Conservation (phyloP, 2,329 filamentous ascomycete species). For the Colletotrichum magnum region DNA sequence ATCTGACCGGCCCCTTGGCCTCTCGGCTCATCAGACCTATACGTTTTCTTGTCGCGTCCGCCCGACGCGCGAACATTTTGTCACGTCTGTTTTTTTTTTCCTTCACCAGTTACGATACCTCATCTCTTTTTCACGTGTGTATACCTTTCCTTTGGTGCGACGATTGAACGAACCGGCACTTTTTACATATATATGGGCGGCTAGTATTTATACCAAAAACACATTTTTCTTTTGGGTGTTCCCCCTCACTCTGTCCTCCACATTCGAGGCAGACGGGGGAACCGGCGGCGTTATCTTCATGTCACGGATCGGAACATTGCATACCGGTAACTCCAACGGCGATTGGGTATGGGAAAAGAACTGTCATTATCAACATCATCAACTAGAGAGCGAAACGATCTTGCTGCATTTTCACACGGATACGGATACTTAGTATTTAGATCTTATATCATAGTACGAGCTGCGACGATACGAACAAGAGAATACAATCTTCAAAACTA, state of each 20-base stretch:
- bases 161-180: conserved; percentile 31
- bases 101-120: conserved; percentile 33
- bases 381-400: conserved; percentile 1
- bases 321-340: conserved; percentile 8
- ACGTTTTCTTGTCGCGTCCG: neutral
- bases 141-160: conserved; percentile 17
- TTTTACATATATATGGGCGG: conserved; percentile 15
- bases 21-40: too few species aligned
- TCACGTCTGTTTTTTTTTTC: neutral
- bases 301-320: neutral
- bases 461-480: neutral
- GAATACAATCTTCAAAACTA: neutral
- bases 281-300: conserved; percentile 26
- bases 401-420: conserved; percentile 14
- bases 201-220: conserved; percentile 5
- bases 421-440: neutral
- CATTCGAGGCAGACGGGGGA: too few species aligned
- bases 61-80: too few species aligned
- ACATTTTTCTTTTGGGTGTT: neutral
- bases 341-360: conserved; percentile 23
- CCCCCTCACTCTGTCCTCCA: too few species aligned
- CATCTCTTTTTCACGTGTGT: conserved; percentile 2
- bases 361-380: conserved; percentile 22
- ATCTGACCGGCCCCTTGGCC: neutral
- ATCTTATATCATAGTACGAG: neutral